Conservation (phyloP, 495 filamentous ascomycete species). For the Aspergillus avenaceus region DNA sequence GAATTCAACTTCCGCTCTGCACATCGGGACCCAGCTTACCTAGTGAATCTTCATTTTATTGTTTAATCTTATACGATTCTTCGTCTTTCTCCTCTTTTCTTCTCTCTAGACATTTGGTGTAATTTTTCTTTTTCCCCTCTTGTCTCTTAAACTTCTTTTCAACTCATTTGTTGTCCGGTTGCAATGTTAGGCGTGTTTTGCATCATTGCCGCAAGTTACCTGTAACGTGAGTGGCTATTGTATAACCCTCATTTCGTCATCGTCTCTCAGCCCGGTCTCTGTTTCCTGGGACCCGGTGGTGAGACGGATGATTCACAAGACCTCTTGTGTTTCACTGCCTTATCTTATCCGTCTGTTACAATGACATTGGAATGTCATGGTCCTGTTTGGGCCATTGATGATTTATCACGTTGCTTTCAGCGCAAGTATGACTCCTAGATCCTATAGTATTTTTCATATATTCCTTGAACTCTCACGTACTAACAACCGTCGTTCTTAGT, state of each 20-base stretch:
- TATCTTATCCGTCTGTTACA: slow-evolving; percentile 4
- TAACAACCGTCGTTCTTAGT: slow-evolving; percentile 41
- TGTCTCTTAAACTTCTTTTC: slow-evolving; percentile 6
- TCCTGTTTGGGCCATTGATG: slow-evolving; percentile 82
- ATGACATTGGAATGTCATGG: slow-evolving; percentile 73
- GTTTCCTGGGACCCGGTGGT: not conserved
- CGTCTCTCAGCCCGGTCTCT: not conserved
- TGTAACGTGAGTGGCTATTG: slow-evolving; percentile 7
- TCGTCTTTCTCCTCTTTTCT: not conserved
- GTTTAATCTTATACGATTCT: slow-evolving; percentile 3
- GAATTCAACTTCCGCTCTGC: not conserved
- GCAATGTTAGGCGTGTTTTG: slow-evolving; percentile 28
- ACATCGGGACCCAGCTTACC: too few species aligned
- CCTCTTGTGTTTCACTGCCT: not conserved
- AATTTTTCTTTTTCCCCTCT: not conserved
- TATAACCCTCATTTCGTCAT: not conserved
- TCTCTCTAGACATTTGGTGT: too few species aligned
- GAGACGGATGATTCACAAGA: slow-evolving; percentile 5
- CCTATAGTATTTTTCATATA: not conserved
- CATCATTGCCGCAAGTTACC: slow-evolving; percentile 11
- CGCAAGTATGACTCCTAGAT: slow-evolving; percentile 62
- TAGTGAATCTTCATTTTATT: not conserved
- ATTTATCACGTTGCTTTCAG: slow-evolving; percentile 84
- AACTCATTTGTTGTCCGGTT: not conserved
- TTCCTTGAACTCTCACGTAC: slow-evolving; percentile 7